Percentiles rank a stretch among this genome's conserved stretches.
Evolutionary conservation across 2,329 filamentous ascomycete genomes (phyloP).

Genomic region (Zymoseptoria crescenta): DNA sequence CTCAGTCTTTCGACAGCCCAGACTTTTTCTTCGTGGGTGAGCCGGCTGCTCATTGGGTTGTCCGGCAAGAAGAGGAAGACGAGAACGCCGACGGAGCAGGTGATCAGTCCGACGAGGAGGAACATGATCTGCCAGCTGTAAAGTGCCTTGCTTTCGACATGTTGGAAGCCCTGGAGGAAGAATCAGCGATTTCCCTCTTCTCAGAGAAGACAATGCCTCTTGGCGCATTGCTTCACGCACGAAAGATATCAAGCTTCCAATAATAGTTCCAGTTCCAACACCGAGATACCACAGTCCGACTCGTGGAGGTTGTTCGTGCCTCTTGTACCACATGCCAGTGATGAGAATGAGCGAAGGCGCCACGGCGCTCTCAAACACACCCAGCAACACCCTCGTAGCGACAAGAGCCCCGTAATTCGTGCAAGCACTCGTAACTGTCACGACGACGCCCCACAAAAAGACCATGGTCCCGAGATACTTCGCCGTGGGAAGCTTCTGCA

Average conservation of each 20-base stretch:
- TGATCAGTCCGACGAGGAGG: conserved; percentile 39
- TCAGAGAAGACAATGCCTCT: background rate
- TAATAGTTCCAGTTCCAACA: conserved; percentile 50
- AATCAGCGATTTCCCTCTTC: background rate
- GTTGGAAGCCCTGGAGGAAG: background rate
- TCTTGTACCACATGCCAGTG: conserved; percentile 40
- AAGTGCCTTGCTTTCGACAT: background rate
- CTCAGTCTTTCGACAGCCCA: conserved; percentile 35
- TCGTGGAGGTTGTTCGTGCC: conserved; percentile 52
- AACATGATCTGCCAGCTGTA: conserved; percentile 48
- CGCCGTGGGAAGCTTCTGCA: conserved; percentile 47
- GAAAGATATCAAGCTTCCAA: conserved; percentile 50
- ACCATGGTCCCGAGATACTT: conserved; percentile 44
- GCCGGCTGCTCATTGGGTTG: conserved; percentile 24
- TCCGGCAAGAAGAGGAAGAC: conserved; percentile 25
- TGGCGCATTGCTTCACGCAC: conserved; percentile 23
- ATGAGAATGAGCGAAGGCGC: conserved; percentile 49
- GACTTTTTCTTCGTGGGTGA: conserved; percentile 25
- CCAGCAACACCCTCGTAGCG: conserved; percentile 44
- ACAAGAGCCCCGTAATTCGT: conserved; percentile 45
- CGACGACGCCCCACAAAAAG: conserved; percentile 41
- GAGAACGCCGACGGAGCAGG: conserved; percentile 31
- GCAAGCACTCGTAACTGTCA: conserved; percentile 43
- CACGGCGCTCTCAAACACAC: conserved; percentile 48
- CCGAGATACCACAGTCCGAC: conserved; percentile 61